Percentiles rank a stretch among this genome's conserved stretches.
phyloP scores from a whole-genome alignment of 305 asterid species.

The Solanum hybrid region DNA sequence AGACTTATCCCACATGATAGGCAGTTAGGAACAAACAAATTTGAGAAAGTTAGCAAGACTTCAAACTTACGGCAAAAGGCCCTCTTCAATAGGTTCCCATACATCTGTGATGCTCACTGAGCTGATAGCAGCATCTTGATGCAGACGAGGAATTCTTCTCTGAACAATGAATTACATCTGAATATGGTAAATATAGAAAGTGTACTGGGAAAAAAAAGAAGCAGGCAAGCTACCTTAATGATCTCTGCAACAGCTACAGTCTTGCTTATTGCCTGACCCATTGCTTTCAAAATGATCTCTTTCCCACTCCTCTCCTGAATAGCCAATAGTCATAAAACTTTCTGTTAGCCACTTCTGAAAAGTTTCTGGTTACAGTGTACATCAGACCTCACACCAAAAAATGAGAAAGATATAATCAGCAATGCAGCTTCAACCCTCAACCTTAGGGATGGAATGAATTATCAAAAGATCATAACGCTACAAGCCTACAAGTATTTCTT shows the following conservation, averaged over 20 bases:
- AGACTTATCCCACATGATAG: not conserved
- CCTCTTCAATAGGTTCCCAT: conserved; percentile 98
- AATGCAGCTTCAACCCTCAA: not conserved
- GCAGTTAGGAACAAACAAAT: not conserved
- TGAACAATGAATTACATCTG: conserved; percentile 12
- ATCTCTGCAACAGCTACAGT: conserved; percentile 80
- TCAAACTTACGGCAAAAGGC: conserved; percentile 74
- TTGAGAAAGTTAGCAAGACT: not conserved
- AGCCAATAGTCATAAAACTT: not conserved
- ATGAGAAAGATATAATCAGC: not conserved
- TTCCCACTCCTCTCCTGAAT: conserved; percentile 61
- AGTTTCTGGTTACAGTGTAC: not conserved
- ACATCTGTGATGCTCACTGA: conserved; percentile 85
- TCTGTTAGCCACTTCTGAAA: not conserved
- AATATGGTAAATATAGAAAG: not conserved
- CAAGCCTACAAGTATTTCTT: not conserved
- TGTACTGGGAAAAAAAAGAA: not conserved
- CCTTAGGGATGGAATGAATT: not conserved
- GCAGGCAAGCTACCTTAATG: conserved; percentile 47
- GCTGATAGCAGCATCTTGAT: conserved; percentile 83
- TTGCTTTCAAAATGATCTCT: conserved; percentile 90
- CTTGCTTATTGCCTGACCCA: conserved; percentile 97
- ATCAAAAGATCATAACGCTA: not conserved
- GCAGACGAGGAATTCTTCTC: conserved; percentile 75
- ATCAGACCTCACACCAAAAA: conserved; percentile 3